A percentile compares a stretch with the other conserved stretches of the same genome.
Evolutionary conservation across 768 basidiomycete genomes (phyloP).

Genomic region (Leccinum truebloodii): DNA sequence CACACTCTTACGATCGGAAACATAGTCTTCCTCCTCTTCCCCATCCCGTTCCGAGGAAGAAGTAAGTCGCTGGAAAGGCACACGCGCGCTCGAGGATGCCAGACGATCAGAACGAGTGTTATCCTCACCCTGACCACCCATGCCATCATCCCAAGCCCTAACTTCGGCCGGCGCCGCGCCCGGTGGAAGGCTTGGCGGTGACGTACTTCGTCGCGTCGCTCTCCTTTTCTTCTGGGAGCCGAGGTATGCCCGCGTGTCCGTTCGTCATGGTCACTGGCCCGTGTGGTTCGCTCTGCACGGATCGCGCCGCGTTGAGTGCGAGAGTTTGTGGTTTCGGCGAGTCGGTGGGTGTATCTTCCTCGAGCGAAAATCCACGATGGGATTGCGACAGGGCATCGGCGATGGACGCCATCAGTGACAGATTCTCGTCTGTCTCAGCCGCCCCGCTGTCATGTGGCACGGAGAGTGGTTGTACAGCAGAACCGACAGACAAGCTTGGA

Average conservation of each 20-base stretch:
- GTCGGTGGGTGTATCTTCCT: slow-evolving; percentile 24
- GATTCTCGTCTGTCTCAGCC: slow-evolving; percentile 23
- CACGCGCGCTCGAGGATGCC: slow-evolving; percentile 34
- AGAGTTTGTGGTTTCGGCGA: slow-evolving; percentile 38
- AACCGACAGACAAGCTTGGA: slow-evolving; percentile 12
- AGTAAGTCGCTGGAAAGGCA: slow-evolving; percentile 36
- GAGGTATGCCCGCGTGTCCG: slow-evolving; percentile 13
- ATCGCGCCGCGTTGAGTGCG: not conserved
- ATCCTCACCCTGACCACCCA: slow-evolving; percentile 35
- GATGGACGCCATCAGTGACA: slow-evolving; percentile 41
- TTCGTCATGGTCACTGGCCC: slow-evolving; percentile 18
- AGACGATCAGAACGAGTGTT: slow-evolving; percentile 32
- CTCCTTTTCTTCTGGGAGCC: slow-evolving; percentile 17
- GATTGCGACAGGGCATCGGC: slow-evolving; percentile 37
- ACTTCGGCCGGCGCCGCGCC: slow-evolving; percentile 41
- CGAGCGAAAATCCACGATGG: slow-evolving; percentile 27
- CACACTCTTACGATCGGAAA: slow-evolving; percentile 26
- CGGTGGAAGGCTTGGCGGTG: slow-evolving; percentile 43
- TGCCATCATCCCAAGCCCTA: slow-evolving; percentile 39
- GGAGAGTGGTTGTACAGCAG: slow-evolving; percentile 4
- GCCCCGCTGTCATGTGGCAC: slow-evolving; percentile 9
- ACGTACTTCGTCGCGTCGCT: slow-evolving; percentile 32
- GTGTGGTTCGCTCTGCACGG: slow-evolving; percentile 20
- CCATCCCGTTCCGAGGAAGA: slow-evolving; percentile 34
- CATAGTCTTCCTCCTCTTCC: slow-evolving; percentile 28